Conservation (phyloP, 768 basidiomycete species). For the Tylopilus plumbeoviolaceoides region DNA sequence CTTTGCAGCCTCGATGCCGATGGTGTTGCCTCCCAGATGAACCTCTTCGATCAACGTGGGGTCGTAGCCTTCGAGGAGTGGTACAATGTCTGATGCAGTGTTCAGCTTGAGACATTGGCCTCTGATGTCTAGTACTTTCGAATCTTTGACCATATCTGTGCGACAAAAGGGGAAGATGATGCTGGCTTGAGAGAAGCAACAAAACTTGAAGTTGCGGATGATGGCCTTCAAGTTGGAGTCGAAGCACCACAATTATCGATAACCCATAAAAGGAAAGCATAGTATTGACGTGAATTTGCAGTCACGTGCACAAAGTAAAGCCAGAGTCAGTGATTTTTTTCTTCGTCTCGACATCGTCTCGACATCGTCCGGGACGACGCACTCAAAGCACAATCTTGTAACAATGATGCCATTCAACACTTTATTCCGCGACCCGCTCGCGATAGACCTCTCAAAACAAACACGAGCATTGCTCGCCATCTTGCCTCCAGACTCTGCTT, state of each 20-base stretch:
- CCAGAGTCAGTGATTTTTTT: constrained; percentile 10
- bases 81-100: constrained; percentile 68
- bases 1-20: constrained; percentile 86
- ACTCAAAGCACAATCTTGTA: not conserved
- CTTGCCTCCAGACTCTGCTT: constrained; percentile 40
- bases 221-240: too few species aligned
- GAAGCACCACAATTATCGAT: constrained; percentile 12
- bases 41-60: constrained; percentile 76
- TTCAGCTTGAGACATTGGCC: constrained; percentile 64
- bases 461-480: constrained; percentile 42
- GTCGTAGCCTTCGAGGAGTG: constrained; percentile 62
- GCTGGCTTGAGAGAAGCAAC: not conserved
- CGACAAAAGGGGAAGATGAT: not conserved
- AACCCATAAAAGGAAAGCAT: constrained; percentile 13
- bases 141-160: constrained; percentile 15
- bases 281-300: not conserved
- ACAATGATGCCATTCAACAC: constrained; percentile 9
- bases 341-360: not conserved
- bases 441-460: constrained; percentile 55
- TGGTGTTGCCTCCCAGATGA: constrained; percentile 89
- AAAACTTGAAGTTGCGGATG: too few species aligned
- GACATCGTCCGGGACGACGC: constrained; percentile 2
- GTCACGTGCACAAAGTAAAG: constrained; percentile 21
- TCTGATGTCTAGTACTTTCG: constrained; percentile 27
- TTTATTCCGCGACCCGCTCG: constrained; percentile 49